Evolutionary conservation across 768 basidiomycete genomes (phyloP), one percentile per base, ranked within the genome.

Genomic region (Nidularia sp.): DNA sequence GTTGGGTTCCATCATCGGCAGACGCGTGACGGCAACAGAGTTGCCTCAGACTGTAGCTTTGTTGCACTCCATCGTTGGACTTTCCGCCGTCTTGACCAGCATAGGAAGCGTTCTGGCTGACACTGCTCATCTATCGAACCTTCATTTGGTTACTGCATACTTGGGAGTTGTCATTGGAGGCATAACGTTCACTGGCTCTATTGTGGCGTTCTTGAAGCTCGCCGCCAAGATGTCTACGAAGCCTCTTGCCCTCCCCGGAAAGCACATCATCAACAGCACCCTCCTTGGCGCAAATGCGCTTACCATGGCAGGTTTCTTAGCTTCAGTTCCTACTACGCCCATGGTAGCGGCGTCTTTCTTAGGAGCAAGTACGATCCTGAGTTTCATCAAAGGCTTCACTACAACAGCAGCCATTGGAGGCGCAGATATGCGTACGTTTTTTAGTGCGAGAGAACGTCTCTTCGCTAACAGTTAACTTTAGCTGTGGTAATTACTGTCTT

Each of bases 321-420:
- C 83, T 3, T 75, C 81, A 65, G 83, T 83, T 7, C 86, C 89
- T 6, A 69, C 83, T 13, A 84, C 84, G 2, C 91, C 92, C 2
- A 65, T 81, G 6, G 68, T 90, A 51, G 92, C 90, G 13, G 92
- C 91, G 2, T 83, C 83, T 4, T 93, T 86, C 69, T 74, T 94
- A 1, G 80, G 85, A 41, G 78, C 78, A 13, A 93, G 89, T 58
- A 74, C 92, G 1, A 55, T 83, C 2, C 72, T 94, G 49, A 92
- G 89, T 61, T 93, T 93, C 68, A 77, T 88, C 55, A 90, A 91
- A 63, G 92, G 92, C 4, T 88, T 77, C 66, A 94, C 92, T 0
- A 90, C 89, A 2, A 93, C 91, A 6, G 88, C 92, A 9, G 89
- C 92, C n/a, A 90, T 94, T 55, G 92, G 92, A 48, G 92, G 92